Base-by-base conservation (phyloP, 306 rosid species). In the Pterocarpus santalinus region DNA sequence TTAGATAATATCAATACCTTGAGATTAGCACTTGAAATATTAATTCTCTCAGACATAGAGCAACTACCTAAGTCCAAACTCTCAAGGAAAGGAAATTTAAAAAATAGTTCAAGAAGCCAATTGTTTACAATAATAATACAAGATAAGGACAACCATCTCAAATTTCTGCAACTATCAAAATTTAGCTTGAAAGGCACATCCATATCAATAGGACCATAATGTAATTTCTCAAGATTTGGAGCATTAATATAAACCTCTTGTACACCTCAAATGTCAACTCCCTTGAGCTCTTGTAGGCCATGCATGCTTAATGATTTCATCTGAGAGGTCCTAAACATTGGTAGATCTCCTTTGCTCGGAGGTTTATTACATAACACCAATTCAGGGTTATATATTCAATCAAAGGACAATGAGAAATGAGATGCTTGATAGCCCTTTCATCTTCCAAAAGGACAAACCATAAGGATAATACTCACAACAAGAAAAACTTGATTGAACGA, bases 81-180 rank as follows among this genome's bases (percentile, higher is more conserved):
- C 76, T 84, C 90, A 73, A 87, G 80, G 35, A 81, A 63, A 60
- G 72, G 81, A 8, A 73, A 63, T 68, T 81, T 62, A n/a, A 2
- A 16, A 62, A 83, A 56, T 41, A 52, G 49, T 3, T 80, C 64
- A 72, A 55, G n/a, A 8, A 84, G 43, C 84, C 90, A 84, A 4
- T 22, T 46, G 39, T 74, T 38, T 16, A 73, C 68, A 33, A 83
- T 28, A 9, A n/a, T 51, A 51, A 16, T 46, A n/a, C 35, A 11
- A 49, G 8, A 8, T 30, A 81, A 67, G 41, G 4, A 0, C 61
- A 82, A 68, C 13, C 3, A 5, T 75, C 35, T 82, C 77, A 82
- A 68, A 35, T 75, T 82, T 58, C 5, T 60, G 58, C 81, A 75
- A 12, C 38, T 75, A 8, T 82, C 66, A 30, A 75, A 16, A 36